Evolutionary conservation across 306 rosid species (phyloP).

Genomic region (Fragaria nilgerrensis): DNA sequence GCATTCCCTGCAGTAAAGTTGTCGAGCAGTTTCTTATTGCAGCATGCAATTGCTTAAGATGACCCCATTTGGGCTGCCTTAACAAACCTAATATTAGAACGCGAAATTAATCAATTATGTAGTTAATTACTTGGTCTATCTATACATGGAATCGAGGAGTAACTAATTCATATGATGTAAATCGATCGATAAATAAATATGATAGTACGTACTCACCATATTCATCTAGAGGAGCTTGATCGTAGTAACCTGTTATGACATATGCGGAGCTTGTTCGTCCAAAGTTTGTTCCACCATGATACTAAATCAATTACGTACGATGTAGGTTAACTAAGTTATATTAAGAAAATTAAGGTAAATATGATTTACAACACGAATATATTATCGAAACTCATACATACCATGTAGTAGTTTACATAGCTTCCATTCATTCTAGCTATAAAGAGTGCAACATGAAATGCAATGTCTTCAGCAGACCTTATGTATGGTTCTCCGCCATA

Average conservation of each 20-base stretch:
- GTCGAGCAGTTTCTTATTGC: constrained; percentile 54
- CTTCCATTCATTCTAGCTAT: constrained; percentile 77
- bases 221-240: constrained; percentile 79
- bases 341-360: background rate
- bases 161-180: background rate
- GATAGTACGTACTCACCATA: constrained; percentile 42
- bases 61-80: constrained; percentile 76
- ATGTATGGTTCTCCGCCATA: constrained; percentile 63
- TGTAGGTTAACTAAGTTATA: background rate
- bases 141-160: background rate
- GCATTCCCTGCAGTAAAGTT: constrained; percentile 52
- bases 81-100: constrained; percentile 42
- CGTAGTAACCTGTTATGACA: constrained; percentile 53
- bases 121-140: background rate
- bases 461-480: constrained; percentile 78
- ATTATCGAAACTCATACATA: constrained; percentile 27
- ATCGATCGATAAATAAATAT: background rate
- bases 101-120: too few species aligned
- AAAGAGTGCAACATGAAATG: constrained; percentile 78
- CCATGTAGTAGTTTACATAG: constrained; percentile 87
- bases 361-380: background rate
- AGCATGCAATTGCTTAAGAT: constrained; percentile 60
- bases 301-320: constrained; percentile 22
- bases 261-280: constrained; percentile 62
- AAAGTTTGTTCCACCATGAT: constrained; percentile 83